Percentiles rank a stretch among this genome's conserved stretches.
phyloP scores from a whole-genome alignment of 2,329 filamentous ascomycete species.

The Ophiostoma novo-ulmi region DNA sequence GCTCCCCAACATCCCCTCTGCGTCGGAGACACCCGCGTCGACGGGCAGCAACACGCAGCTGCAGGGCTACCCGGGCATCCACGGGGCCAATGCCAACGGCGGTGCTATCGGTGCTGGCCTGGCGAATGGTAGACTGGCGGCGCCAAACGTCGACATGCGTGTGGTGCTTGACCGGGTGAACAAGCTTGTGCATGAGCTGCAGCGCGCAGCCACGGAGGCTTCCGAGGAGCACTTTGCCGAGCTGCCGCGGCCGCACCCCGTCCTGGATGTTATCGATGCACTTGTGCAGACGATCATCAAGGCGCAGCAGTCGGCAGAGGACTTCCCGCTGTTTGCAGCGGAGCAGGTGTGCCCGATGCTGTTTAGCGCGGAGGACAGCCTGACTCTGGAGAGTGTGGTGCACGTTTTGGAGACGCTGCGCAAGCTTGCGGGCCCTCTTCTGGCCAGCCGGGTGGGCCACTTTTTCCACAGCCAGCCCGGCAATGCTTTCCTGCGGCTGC shows the following conservation, averaged over 20 bases:
- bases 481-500: slow-evolving; percentile 51
- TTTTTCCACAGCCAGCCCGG: slow-evolving; percentile 55
- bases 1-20: slow-evolving; percentile 37
- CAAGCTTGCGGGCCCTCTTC: slow-evolving; percentile 52
- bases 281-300: slow-evolving; percentile 60
- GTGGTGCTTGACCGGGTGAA: slow-evolving; percentile 51
- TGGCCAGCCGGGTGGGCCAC: slow-evolving; percentile 52
- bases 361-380: slow-evolving; percentile 51
- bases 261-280: slow-evolving; percentile 59
- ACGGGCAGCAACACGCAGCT: slow-evolving; percentile 40
- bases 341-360: slow-evolving; percentile 55
- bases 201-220: slow-evolving; percentile 49
- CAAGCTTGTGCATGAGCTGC: slow-evolving; percentile 54
- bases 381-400: slow-evolving; percentile 57
- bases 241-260: slow-evolving; percentile 52
- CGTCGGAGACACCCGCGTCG: not conserved
- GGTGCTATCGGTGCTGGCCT: slow-evolving; percentile 28
- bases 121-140: slow-evolving; percentile 48
- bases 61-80: slow-evolving; percentile 52
- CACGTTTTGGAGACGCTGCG: slow-evolving; percentile 57
- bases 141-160: slow-evolving; percentile 47
- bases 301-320: slow-evolving; percentile 56
- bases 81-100: slow-evolving; percentile 34
- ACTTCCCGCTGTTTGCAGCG: slow-evolving; percentile 54
- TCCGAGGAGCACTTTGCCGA: slow-evolving; percentile 57